These are phyloP conservation scores for Tricholoma matsutake DNA, from an alignment of 768 basidiomycete genomes.

Conservation along the genomic window DNA sequence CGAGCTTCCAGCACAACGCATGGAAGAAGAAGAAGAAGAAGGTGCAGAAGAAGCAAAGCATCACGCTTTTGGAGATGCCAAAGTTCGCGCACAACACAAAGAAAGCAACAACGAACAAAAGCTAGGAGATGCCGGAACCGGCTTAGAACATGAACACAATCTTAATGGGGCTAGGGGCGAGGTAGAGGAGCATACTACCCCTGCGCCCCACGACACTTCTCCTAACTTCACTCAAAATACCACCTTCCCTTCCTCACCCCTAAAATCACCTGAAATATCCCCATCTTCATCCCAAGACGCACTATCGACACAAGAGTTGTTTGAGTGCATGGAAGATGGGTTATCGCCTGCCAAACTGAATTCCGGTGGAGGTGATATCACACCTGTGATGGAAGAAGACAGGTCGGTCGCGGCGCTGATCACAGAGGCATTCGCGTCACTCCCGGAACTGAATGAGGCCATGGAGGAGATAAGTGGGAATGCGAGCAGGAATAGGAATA, in stretches of 20 bases:
- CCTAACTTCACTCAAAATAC: background rate
- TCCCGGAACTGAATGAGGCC: background rate
- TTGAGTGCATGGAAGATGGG: background rate
- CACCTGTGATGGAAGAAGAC: background rate
- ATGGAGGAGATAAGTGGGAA: background rate
- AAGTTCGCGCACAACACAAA: background rate
- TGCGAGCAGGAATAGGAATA: background rate
- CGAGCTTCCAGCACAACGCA: background rate
- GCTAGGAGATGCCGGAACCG: too few species aligned
- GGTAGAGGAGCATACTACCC: background rate
- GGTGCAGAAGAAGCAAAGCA: background rate
- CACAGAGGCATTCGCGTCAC: slow-evolving; percentile 4
- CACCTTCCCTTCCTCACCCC: background rate
- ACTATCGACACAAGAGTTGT: background rate
- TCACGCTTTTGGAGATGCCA: too few species aligned
- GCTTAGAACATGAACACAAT: too few species aligned
- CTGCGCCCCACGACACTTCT: background rate
- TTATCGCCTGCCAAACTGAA: background rate
- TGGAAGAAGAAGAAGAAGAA: background rate
- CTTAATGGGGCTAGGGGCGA: too few species aligned
- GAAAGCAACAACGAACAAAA: background rate
- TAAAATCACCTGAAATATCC: background rate
- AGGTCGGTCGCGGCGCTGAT: slow-evolving; percentile 10
- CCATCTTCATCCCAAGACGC: background rate
- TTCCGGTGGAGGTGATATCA: background rate